These are phyloP conservation scores for Dendrobium officinale DNA, from an alignment of 106 monocot genomes.

Conservation along the genomic window DNA sequence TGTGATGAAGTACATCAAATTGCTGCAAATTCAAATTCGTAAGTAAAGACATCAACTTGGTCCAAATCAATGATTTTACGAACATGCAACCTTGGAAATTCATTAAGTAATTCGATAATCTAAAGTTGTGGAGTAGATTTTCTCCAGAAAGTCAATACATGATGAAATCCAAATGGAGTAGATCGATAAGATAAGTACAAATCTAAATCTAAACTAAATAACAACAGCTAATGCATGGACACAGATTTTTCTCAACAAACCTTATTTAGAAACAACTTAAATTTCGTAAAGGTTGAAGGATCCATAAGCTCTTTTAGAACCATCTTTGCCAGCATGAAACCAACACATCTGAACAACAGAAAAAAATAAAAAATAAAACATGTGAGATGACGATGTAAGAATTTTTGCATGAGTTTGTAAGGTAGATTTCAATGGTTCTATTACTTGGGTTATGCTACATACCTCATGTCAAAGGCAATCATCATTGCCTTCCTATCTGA, in stretches of 20 bases:
- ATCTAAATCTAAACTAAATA: background rate
- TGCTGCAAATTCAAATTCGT: too few species aligned
- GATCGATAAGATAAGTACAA: too few species aligned
- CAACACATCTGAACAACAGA: constrained; percentile 64
- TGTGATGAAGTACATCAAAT: too few species aligned
- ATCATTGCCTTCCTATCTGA: constrained; percentile 74
- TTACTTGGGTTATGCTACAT: constrained; percentile 8
- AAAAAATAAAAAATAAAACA: background rate
- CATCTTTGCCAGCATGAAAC: constrained; percentile 97
- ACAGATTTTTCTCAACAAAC: constrained; percentile 21
- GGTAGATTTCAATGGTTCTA: background rate
- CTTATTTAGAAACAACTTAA: constrained; percentile 79
- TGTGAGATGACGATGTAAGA: constrained; percentile 5
- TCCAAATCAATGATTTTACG: background rate
- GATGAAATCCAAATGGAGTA: background rate
- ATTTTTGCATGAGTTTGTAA: background rate
- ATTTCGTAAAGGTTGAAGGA: constrained; percentile 53
- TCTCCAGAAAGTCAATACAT: background rate
- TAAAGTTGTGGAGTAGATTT: background rate
- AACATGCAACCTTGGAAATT: background rate
- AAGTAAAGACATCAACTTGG: background rate
- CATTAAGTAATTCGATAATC: background rate
- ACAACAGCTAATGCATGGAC: background rate
- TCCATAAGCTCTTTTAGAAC: constrained; percentile 93
- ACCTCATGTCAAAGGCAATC: constrained; percentile 99